Base-by-base conservation (phyloP, 805 yeast genomes). In the Cyberlindnera samutprakarnensis region DNA sequence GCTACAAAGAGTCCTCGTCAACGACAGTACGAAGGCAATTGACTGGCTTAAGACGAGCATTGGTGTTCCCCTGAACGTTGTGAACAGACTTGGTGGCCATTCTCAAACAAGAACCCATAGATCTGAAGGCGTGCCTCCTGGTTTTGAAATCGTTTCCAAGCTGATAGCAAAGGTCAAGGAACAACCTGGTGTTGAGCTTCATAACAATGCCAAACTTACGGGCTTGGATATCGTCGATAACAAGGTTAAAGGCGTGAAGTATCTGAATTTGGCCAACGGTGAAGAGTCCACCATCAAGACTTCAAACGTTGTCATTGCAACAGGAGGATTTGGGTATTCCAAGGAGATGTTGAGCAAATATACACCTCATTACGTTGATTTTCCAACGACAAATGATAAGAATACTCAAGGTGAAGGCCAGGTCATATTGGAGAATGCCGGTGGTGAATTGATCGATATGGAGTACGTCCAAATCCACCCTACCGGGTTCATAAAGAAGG, bases 11-110 rank as follows among this genome's bases (percentile, higher is more conserved):
- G 78, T 72, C 5, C 59, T 84, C 38, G 68, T 81, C 1, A 57
- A 66, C 35, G 74, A 78, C 27, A 76, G 86, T 3, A 74, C 71
- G 6, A 68, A 64, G 26, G 88, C 92, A 0, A 68, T 84, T 30
- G 71, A 72, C 29, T 84, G 94, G 90, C 64, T 84, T 31, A 80
- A 78, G 43, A 66, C 70, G 19, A 69, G 66, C 5, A 74, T 82
- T 44, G 68, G 64, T 6, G 57, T 82, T 30, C 83, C 78, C 44
- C 59, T 84, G 35, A 68, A 81, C 7, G 62, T 77, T 12, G 80
- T 84, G 10, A 70, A 84, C n/a, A 71, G 83, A 44, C 56, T 84
- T 26, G 94, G 94, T 18, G 95, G 95, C 3, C 94, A 84, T 50
- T 76, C 87, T 1, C 73, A 67, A 30, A 76, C 85, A 14, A 66